These are phyloP conservation scores for Fusarium mexicanum DNA, from an alignment of 2,329 filamentous ascomycete species.

Conservation along the genomic window DNA sequence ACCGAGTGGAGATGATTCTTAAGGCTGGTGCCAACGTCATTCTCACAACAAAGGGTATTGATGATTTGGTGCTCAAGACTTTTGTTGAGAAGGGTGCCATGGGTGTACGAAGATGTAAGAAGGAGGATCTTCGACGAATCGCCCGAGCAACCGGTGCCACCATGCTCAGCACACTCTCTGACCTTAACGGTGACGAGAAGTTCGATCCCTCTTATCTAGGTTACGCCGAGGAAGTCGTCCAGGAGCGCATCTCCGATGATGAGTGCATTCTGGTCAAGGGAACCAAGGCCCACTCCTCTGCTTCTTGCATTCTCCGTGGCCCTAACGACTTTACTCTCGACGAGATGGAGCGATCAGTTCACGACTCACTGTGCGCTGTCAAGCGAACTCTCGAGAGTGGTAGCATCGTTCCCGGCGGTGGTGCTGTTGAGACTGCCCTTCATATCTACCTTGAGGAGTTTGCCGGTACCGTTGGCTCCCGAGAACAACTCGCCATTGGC, in stretches of 20 bases:
- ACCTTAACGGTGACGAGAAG: conserved; percentile 96
- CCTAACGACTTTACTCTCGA: conserved; percentile 96
- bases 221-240: conserved; percentile 93
- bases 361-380: conserved; percentile 95
- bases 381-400: conserved; percentile 98
- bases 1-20: conserved; percentile 95
- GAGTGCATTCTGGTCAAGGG: conserved; percentile 98
- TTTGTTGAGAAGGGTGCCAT: conserved; percentile 96
- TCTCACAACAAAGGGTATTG: conserved; percentile 97
- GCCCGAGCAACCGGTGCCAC: conserved; percentile 96
- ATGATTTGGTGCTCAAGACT: conserved; percentile 92
- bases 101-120: conserved; percentile 96
- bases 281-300: conserved; percentile 91
- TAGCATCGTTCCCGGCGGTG: conserved; percentile 94
- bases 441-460: conserved; percentile 99
- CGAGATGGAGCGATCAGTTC: conserved; percentile 98
- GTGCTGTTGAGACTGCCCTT: conserved; percentile 96
- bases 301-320: conserved; percentile 94
- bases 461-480: conserved; percentile 93
- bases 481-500: conserved; percentile 96
- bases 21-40: conserved; percentile 97
- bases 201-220: conserved; percentile 93
- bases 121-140: conserved; percentile 96
- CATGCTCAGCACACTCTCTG: conserved; percentile 90
- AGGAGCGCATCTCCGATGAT: conserved; percentile 98